Evolutionary conservation across 108 stramenopile species (phyloP), one percentile per base, ranked within the genome.

Genomic region (Conticribra weissflogii): DNA sequence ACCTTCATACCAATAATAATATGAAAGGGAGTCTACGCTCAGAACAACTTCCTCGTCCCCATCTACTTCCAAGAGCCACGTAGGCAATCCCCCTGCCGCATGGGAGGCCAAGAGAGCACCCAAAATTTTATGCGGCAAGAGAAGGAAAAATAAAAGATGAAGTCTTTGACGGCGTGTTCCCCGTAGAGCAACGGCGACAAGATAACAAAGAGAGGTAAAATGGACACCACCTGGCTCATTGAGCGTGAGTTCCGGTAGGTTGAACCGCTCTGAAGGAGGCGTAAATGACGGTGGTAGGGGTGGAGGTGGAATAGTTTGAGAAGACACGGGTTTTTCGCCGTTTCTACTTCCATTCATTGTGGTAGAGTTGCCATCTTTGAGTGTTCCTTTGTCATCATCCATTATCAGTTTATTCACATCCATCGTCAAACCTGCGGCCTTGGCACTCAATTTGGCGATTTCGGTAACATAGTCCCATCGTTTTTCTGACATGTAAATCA

Each of bases 11-110:
- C 71, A 65, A 63, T 88, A 85, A 76, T 94, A 90, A 78, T 88
- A 90, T 12, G 79, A 74, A 31, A 94, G 74, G 3, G 85, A n/a
- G n/a, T n/a, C n/a, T n/a, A 86, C 33, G 85, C 83, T 55, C 82
- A 66, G 28, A 78, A 74, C 57, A 94, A 58, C n/a, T 2, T 88
- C 66, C 8, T 53, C 72, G n/a, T 79, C 81, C 18, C 76, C 68
- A 25, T 81, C 93, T n/a, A 83, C 70, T 63, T 94, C 93, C 22
- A 93, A 59, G 32, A 93, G 70, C 86, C 86, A 93, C 18, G 81
- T 80, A 0, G 92, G 92, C 18, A 88, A 55, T 17, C 92, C 89
- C 24, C 92, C 92, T 5, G 87, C 88, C 18, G 89, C 87, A 88
- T 93, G 92, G 2, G 65, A 34, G 24, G 72, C 70, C 30, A 93